phyloP scores from a whole-genome alignment of 495 filamentous ascomycete species.

The Penicillium argentinense region DNA sequence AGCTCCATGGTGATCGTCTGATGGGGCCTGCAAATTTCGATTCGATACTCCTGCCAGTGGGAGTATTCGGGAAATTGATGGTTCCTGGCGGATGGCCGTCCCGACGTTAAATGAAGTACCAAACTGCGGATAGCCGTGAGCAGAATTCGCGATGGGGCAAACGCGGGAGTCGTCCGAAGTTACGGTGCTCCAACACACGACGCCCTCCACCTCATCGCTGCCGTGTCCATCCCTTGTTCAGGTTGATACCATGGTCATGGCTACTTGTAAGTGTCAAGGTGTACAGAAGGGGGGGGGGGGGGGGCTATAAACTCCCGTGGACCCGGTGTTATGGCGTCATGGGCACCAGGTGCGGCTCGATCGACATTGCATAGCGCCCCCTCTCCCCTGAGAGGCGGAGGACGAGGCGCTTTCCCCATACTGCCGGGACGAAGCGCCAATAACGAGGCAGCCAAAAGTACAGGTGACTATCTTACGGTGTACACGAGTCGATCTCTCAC shows the following conservation, averaged over 20 bases:
- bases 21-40: no score
- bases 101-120: no score
- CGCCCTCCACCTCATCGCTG: neutral
- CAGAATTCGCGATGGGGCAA: no score
- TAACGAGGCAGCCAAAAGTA: constrained; percentile 6
- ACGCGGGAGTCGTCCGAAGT: neutral
- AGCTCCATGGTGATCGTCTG: no score
- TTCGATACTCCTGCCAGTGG: no score
- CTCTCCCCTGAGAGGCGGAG: constrained; percentile 21
- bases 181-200: neutral
- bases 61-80: no score
- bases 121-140: no score
- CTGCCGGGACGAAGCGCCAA: constrained; percentile 6
- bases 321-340: constrained; percentile 26
- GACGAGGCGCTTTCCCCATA: constrained; percentile 12
- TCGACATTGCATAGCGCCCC: constrained; percentile 41
- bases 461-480: constrained; percentile 2
- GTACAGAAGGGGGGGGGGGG: neutral
- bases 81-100: no score
- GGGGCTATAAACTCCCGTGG: neutral
- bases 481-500: neutral
- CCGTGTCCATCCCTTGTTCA: neutral
- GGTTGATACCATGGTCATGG: neutral
- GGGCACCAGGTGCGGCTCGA: constrained; percentile 31
- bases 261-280: no score